Base-by-base conservation (phyloP, 116 monocot genomes). In the Cymodocea nodosa region DNA sequence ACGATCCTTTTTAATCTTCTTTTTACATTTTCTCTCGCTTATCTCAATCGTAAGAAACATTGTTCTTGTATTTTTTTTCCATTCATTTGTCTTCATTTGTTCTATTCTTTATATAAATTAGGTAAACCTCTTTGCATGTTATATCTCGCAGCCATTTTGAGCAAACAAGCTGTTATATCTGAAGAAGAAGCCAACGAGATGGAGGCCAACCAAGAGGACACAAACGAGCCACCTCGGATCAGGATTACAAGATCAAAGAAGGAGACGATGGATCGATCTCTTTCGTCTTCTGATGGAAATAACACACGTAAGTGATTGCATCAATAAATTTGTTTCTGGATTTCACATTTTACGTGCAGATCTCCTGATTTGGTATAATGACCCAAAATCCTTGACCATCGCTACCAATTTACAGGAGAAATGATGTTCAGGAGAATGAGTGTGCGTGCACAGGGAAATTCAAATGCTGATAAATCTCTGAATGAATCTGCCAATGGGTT, bases 1-100 rank as follows among this genome's bases (percentile, higher is more conserved):
- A 71, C 73, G 39, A 63, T 92, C 60, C 68, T 92, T 65, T 92
- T 92, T 77, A 92, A 92, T 53, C 67, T 87, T 13, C 72, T 92
- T 15, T 92, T 85, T 73, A 85, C 85, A 10, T 57, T 92, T 15
- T 71, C 83, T 13, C 88, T 92, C 39, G 79, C 70, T 74, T 88
- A 77, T 69, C 81, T 92, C 58, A 78, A 81, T 61, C 81, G 92
- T 92, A 83, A 83, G 88, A 71, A 35, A 39, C 18, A 0, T 6
- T 14, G 58, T 23, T 23, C 58, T 13, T 58, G 25, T 23, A 30
- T 30, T 3, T 30, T 30, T 12, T 44, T 44, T 7, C 44, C 12
- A 10, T 44, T 44, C 44, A 44, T 12, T 44, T 44, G 44, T 25
- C 13, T 13, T 58, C 58, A 25, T 58, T 20, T 23, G 25, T 10